phyloP scores from a whole-genome alignment of 257 asterid genomes.

The Nicotiana undulata region DNA sequence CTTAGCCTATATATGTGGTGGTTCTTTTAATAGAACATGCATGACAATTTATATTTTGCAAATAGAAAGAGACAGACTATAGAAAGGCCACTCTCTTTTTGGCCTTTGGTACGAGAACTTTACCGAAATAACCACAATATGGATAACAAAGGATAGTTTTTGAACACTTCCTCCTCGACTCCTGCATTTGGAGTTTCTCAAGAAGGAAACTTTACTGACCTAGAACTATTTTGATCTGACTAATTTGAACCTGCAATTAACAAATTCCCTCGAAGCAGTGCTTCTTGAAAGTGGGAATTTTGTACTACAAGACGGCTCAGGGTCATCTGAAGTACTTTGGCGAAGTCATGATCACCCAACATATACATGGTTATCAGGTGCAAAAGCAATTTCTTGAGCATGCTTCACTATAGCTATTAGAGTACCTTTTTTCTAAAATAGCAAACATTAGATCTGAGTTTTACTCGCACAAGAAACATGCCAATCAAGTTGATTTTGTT shows the following conservation, averaged over 20 bases:
- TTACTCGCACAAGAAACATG: constrained; percentile 20
- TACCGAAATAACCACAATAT: constrained; percentile 13
- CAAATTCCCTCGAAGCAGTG: constrained; percentile 23
- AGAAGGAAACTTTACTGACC: constrained; percentile 22
- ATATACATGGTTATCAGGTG: constrained; percentile 34
- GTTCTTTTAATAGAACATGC: background rate
- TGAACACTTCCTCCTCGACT: background rate
- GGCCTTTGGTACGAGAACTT: constrained; percentile 33
- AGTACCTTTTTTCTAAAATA: background rate
- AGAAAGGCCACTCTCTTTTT: constrained; percentile 17
- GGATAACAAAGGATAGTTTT: constrained; percentile 20
- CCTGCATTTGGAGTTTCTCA: constrained; percentile 10
- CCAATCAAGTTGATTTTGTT: background rate
- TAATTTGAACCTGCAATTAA: background rate
- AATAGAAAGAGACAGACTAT: constrained; percentile 20
- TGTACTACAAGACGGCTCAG: constrained; percentile 18
- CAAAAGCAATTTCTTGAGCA: constrained; percentile 21
- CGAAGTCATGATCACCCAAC: constrained; percentile 36
- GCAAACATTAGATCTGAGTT: constrained; percentile 18
- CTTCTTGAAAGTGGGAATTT: constrained; percentile 33
- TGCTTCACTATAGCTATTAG: background rate
- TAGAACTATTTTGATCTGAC: constrained; percentile 22
- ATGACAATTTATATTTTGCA: constrained; percentile 7
- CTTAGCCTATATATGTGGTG: no score
- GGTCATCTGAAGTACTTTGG: constrained; percentile 16